Conservation (phyloP, 1,284 basidiomycete species). For the Ceratobasidium sp. region DNA sequence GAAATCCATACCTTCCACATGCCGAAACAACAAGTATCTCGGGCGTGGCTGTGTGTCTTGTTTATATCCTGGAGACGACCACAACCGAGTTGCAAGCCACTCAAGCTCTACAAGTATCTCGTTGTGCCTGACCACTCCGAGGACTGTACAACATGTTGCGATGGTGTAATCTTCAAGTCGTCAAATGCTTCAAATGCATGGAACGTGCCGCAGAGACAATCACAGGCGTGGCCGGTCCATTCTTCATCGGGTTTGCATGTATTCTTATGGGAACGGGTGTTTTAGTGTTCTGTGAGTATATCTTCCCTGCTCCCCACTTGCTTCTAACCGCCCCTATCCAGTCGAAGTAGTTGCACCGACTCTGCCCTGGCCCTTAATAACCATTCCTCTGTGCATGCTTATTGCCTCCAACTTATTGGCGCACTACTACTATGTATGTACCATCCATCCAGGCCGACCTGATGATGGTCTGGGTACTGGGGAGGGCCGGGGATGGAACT, state of each 20-base stretch:
- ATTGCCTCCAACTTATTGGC: constrained; percentile 78
- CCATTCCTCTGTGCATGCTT: constrained; percentile 70
- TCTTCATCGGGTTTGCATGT: constrained; percentile 82
- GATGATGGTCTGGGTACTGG: constrained; percentile 52
- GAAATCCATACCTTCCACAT: too few species aligned
- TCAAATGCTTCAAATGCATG: constrained; percentile 67
- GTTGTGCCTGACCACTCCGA: not conserved
- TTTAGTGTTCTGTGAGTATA: constrained; percentile 79
- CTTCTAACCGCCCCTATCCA: constrained; percentile 47
- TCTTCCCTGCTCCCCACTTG: not conserved
- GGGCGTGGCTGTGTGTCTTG: constrained; percentile 1
- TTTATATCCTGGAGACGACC: not conserved
- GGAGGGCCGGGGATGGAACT: constrained; percentile 56
- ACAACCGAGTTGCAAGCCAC: not conserved
- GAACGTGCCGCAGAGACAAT: constrained; percentile 80
- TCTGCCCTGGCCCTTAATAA: constrained; percentile 60
- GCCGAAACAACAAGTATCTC: not conserved
- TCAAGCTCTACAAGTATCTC: not conserved
- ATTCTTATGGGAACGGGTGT: constrained; percentile 72
- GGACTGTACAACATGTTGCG: constrained; percentile 7
- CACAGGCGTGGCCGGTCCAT: constrained; percentile 89
- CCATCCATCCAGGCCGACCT: constrained; percentile 75
- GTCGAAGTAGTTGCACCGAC: constrained; percentile 75
- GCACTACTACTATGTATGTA: constrained; percentile 87
- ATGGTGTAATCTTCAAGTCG: constrained; percentile 30